Conservation (phyloP, 2,329 filamentous ascomycete species). For the Diaporthe nobilis region DNA sequence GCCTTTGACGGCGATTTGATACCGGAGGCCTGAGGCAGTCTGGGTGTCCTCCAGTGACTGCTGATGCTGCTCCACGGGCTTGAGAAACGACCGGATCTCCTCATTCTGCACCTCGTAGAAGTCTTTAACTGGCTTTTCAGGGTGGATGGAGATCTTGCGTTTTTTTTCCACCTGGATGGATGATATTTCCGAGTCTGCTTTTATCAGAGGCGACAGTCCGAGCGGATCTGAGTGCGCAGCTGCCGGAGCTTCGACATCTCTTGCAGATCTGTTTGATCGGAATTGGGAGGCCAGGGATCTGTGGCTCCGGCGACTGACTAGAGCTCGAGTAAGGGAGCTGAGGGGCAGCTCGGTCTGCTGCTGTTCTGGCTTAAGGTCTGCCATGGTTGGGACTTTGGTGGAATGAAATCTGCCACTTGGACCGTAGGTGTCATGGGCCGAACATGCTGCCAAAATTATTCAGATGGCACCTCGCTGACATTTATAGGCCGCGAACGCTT, state of each 20-base stretch:
- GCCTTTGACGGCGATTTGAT: slow-evolving; percentile 75
- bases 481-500: slow-evolving; percentile 4
- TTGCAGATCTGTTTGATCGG: slow-evolving; percentile 31
- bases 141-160: slow-evolving; percentile 2
- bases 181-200: slow-evolving; percentile 24
- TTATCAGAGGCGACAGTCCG: slow-evolving; percentile 30
- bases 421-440: background rate
- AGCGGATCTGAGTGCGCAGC: slow-evolving; percentile 29
- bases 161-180: slow-evolving; percentile 23
- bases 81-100: slow-evolving; percentile 90
- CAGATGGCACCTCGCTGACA: slow-evolving; percentile 9
- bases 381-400: background rate
- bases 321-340: slow-evolving; percentile 30
- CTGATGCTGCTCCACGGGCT: slow-evolving; percentile 91
- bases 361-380: slow-evolving; percentile 22
- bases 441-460: background rate
- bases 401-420: background rate
- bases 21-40: slow-evolving; percentile 83
- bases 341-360: slow-evolving; percentile 24
- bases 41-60: slow-evolving; percentile 84
- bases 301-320: slow-evolving; percentile 33
- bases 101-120: slow-evolving; percentile 95
- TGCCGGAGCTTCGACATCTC: slow-evolving; percentile 33
- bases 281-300: slow-evolving; percentile 32
- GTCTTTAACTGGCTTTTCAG: slow-evolving; percentile 65